A percentile compares a stretch with the other conserved stretches of the same genome.
These are phyloP conservation scores for Magnusiomyces magnusii DNA, from an alignment of 1,139 yeast genomes.

Conservation along the genomic window DNA sequence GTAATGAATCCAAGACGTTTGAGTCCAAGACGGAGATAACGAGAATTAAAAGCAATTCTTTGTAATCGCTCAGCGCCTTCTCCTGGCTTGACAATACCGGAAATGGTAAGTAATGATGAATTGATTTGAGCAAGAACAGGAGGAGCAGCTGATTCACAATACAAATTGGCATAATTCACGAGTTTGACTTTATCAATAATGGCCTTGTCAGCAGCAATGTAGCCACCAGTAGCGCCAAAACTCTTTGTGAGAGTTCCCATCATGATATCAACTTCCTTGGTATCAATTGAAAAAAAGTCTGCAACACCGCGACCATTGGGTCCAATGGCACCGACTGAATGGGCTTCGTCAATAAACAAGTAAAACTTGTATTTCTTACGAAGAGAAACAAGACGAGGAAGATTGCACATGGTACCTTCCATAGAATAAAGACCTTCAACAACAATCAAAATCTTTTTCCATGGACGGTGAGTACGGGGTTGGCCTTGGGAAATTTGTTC, in stretches of 20 bases:
- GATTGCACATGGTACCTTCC: slow-evolving; percentile 94
- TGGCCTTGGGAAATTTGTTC: slow-evolving; percentile 95
- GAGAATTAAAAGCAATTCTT: slow-evolving; percentile 90
- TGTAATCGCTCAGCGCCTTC: slow-evolving; percentile 89
- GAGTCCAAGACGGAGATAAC: slow-evolving; percentile 84
- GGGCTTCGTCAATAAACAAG: slow-evolving; percentile 94
- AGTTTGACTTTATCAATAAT: slow-evolving; percentile 69
- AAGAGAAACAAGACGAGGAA: slow-evolving; percentile 68
- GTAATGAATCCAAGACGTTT: slow-evolving; percentile 90
- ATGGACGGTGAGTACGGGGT: slow-evolving; percentile 93
- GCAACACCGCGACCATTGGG: slow-evolving; percentile 91
- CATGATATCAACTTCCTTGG: slow-evolving; percentile 68
- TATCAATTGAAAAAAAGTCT: slow-evolving; percentile 79
- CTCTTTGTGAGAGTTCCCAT: slow-evolving; percentile 99
- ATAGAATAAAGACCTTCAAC: slow-evolving; percentile 95
- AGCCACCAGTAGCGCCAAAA: slow-evolving; percentile 99
- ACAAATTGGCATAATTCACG: slow-evolving; percentile 62
- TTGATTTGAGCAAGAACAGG: slow-evolving; percentile 86
- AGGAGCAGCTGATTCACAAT: slow-evolving; percentile 83
- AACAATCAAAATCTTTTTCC: slow-evolving; percentile 89
- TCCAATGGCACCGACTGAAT: slow-evolving; percentile 96
- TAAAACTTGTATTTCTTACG: slow-evolving; percentile 84
- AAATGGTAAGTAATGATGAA: slow-evolving; percentile 68
- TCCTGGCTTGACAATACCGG: slow-evolving; percentile 80
- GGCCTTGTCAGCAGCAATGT: slow-evolving; percentile 64